Base-by-base conservation (phyloP, 2,329 filamentous ascomycete species). In the Dendryphion nanum region DNA sequence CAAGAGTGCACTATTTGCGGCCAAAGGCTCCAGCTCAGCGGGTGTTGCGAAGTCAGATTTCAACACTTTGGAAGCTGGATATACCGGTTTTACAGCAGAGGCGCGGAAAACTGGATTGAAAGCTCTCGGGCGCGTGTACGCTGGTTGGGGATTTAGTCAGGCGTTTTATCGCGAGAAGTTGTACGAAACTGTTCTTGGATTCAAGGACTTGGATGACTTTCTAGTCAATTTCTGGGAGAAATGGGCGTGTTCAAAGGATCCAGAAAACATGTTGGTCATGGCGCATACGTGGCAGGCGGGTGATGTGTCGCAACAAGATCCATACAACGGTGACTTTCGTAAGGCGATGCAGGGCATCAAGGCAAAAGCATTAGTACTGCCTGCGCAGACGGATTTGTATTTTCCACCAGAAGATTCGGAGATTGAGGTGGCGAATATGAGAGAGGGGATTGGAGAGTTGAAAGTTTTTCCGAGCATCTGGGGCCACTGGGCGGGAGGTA, bases 321-420 rank as follows among this genome's bases (percentile, higher is more conserved):
- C 79, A 3, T 89, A 86, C 47, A 75, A 82, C 41, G 81, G 78
- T 1, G 67, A 85, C 45, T 84, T 89, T 46, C 74, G 76, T 41
- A 74, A 75, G 37, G 65, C 65, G 4, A 66, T 91, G 78, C 70
- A 73, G 32, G 75, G 71, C 3, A 89, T 91, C 62, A 85, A 83
- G 58, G 82, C 85, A 1, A 86, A 81, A 51, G 81, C 78, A 0
- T 65, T 91, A 29, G 82, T 91, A 3, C 62, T 90, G 12, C 86
- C 87, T 0, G 68, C 73, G 16, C 80, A 85, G 57, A 89, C 85
- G 0, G 87, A 91, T 57, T 71, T 91, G 4, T 91, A 91, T 57
- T 91, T 93, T 48, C 84, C 86, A 72, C 85, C 85, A 0, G 86
- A 90, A 52, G 87, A 90, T 48, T 89, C 84, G 0, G 78, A 85